phyloP scores from a whole-genome alignment of 495 filamentous ascomycete genomes.

The Penicillium dipodomyicola region DNA sequence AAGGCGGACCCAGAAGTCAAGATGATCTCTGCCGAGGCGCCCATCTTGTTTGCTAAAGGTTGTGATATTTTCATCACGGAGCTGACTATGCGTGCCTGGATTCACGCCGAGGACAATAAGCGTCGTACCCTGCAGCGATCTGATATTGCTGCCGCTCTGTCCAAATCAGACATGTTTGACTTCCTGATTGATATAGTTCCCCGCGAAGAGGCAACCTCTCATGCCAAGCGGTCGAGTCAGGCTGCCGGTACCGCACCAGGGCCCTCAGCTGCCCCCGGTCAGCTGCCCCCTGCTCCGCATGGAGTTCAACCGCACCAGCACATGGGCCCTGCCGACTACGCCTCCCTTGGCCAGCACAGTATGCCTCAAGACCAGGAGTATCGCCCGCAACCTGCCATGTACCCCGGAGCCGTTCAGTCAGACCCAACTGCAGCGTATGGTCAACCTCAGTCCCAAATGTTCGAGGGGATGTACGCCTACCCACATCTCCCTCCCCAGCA shows the following conservation, averaged over 20 bases:
- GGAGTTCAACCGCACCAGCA: conserved; percentile 60
- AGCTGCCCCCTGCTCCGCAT: conserved; percentile 61
- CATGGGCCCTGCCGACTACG: conserved; percentile 68
- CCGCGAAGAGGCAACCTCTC: conserved; percentile 82
- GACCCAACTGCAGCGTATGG: conserved; percentile 68
- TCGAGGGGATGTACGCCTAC: conserved; percentile 84
- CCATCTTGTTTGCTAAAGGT: conserved; percentile 96
- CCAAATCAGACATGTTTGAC: conserved; percentile 99
- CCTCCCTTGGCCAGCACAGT: conserved; percentile 56
- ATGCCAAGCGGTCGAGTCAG: conserved; percentile 73
- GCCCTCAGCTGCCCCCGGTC: conserved; percentile 44
- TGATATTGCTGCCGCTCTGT: conserved; percentile 91
- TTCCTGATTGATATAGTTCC: conserved; percentile 99
- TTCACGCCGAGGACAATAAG: conserved; percentile 99
- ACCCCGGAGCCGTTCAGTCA: conserved; percentile 69
- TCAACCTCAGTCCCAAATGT: conserved; percentile 76
- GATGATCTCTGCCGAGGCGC: conserved; percentile 98
- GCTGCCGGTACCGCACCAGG: conserved; percentile 52
- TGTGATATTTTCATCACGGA: conserved; percentile 99
- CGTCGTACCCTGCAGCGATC: conserved; percentile 90
- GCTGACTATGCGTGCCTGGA: conserved; percentile 99
- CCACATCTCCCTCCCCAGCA: conserved; percentile 79
- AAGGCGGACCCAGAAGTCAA: conserved; percentile 99
- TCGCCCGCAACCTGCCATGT: conserved; percentile 72
- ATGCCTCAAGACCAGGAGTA: conserved; percentile 74